Evolutionary conservation across 2,329 filamentous ascomycete species (phyloP), one percentile per base, ranked within the genome.

Genomic region (Zasmidium citrigriseum): DNA sequence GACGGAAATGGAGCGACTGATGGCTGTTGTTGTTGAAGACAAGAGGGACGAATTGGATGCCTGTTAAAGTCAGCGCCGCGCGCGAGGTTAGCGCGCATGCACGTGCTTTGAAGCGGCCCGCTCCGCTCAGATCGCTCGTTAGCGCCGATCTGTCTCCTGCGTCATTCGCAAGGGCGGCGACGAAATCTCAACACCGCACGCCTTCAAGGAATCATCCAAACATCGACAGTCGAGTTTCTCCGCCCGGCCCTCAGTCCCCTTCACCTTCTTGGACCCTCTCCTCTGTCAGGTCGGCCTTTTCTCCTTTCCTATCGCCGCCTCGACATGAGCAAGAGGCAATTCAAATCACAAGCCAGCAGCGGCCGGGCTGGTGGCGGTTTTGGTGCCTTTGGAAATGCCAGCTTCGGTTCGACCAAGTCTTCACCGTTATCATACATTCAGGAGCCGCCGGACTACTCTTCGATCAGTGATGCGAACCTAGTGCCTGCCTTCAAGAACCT

Each of bases 401-500:
- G 74, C 27, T 80, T 82, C 70, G 77, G 77, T 18, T 78, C 78
- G 50, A 72, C 73, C 54, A 77, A 79, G 24, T 77, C 82, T 2
- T 88, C 86, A n/a, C 78, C 79, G 46, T 82, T 99, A 41, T 96
- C 93, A 46, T 97, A 96, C 77, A 85, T 98, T 53, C 82, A 89
- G 54, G 92, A 96, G 69, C 90, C 91, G 10, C 90, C 90, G 49
- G 89, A 96, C 69, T 85, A 96, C 65, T 86, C 87, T 29, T 79
- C 78, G 46, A 86, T 99, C 59, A 89, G 87, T 46, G 88, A 96
- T 67, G 83, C 92, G 7, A 89, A 95, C 69, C 81, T 93, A 38
- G 86, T 93, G 38, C 92, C 98, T 14, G 86, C 88, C n/a, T 91
- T 97, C 78, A 96, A 97, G 76, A 96, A 96, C 67, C 77, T 97